Evolutionary conservation across 192 early-diverging fungal genomes (phyloP), one percentile per base, ranked within the genome.

Genomic region (Kappamyces sp.): DNA sequence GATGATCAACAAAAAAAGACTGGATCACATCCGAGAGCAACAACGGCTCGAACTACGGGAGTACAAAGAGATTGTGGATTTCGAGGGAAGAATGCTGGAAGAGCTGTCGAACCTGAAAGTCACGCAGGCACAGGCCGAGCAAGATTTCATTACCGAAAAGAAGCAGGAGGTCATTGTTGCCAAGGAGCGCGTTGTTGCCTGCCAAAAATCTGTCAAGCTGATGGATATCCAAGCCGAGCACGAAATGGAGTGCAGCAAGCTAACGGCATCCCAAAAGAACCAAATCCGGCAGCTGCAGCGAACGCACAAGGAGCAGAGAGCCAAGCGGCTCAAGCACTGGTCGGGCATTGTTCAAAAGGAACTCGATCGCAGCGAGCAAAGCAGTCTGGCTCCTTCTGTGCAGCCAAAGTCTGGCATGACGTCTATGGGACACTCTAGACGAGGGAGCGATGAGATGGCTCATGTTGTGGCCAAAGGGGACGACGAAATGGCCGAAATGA

Each of bases 361-460:
- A 23, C 23, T 23, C 23, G 23, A 23, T 23, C 23, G 23, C 23
- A 23, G 23, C 23, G 23, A 23, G 23, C 23, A 23, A 23, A 23
- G 23, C 42, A 55, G 32, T 31, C 6, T 7, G 5, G 46, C 23
- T 40, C 54, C 9, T 55, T 40, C n/a, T 44, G 38, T 8, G 54
- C 23, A 40, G 9, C 36, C 13, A n/a, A 31, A 55, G 37, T 50
- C 49, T 8, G 49, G n/a, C n/a, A 13, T 15, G n/a, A n/a, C 32
- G 36, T 50, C 49, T 34, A 50, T 9, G 9, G 32, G 32, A 8
- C 49, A 50, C 9, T 55, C 54, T 12, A 54, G 38, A 23, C n/a
- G 54, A 7, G 46, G 32, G 6, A 55, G 31, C 33, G 46, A 44
- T 40, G 54, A 55, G 9, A 32, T 4, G 32, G 46, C 42, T 40